Percentiles rank a stretch among this genome's conserved stretches.
These are phyloP conservation scores for Alternaria arborescens DNA, from an alignment of 2,329 filamentous ascomycete genomes.

Conservation along the genomic window DNA sequence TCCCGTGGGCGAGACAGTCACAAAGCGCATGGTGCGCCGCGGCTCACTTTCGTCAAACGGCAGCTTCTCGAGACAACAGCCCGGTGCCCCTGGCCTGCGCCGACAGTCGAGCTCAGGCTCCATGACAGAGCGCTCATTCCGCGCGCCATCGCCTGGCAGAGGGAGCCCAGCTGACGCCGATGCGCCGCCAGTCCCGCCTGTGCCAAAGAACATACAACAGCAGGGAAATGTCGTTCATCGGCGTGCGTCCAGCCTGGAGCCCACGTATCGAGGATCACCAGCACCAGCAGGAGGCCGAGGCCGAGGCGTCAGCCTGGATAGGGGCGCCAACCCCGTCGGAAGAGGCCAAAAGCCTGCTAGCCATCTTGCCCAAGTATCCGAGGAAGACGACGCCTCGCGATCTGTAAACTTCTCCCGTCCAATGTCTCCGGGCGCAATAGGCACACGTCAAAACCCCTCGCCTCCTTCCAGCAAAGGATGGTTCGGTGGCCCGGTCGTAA, in stretches of 20 bases:
- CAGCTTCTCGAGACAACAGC: constrained; percentile 55
- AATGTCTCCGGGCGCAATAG: constrained; percentile 52
- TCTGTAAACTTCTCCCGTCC: constrained; percentile 65
- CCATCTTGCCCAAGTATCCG: constrained; percentile 53
- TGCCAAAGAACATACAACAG: constrained; percentile 64
- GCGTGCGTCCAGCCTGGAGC: constrained; percentile 61
- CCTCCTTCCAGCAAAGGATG: constrained; percentile 44
- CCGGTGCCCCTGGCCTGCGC: constrained; percentile 39
- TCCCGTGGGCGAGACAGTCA: constrained; percentile 82
- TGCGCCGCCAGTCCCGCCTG: constrained; percentile 77
- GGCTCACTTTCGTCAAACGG: constrained; percentile 74
- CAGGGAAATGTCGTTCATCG: constrained; percentile 39
- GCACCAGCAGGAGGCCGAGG: constrained; percentile 48
- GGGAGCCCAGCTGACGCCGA: constrained; percentile 48
- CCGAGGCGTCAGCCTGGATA: constrained; percentile 54
- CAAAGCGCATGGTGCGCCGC: constrained; percentile 82
- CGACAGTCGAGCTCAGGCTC: constrained; percentile 73
- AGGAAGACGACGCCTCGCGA: constrained; percentile 55
- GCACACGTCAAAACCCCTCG: constrained; percentile 19
- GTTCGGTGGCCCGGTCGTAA: constrained; percentile 50
- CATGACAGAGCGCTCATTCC: constrained; percentile 89
- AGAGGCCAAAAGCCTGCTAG: constrained; percentile 43
- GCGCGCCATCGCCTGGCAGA: constrained; percentile 68
- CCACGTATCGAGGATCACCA: constrained; percentile 58
- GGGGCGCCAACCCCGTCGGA: constrained; percentile 33